Base-by-base conservation (phyloP, 129 eudicot species). In the Saussurea involucrata region DNA sequence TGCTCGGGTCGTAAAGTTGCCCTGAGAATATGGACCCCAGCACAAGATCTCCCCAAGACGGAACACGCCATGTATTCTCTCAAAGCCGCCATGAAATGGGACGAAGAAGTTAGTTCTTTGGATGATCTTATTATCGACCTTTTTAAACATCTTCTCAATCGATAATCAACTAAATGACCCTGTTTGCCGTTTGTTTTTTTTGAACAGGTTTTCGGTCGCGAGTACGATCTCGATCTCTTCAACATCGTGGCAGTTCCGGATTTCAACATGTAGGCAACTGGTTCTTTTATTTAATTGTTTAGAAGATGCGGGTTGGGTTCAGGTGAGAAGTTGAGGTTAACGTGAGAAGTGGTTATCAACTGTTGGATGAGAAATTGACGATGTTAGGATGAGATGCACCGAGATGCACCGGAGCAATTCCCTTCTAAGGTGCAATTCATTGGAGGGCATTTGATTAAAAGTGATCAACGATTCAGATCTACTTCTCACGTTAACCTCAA, bases 21-120 rank as follows among this genome's bases (percentile, higher is more conserved):
- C 4, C 88, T 95, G 10, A 84, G 94, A 69, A 95, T 95, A 71
- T 95, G 96, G 94, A 90, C 96, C 46, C 95, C 97, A 0, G 79
- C 90, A 57, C 89, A 92, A 29, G 99, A 95, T 81, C 74, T 95
- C 31, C 89, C 99, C 20, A 95, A 95, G 83, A 92, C 99, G 1
- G 90, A 70, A 28, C 99, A 95, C 83, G 99, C 99, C 11, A 92
- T 95, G 99, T 95, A 90, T 76, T 93, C 96, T 76, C 91, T 93
- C 25, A 93, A 93, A 88, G 95, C 94, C 1, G 95, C 98, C 46
- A 93, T 93, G 98, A 93, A 93, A 83, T 93, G 98, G 98, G 98
- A 93, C 71, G 98, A 93, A 81, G 97, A 95, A 66, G 99, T 95
- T 69, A 78, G 96, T 82, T 67, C 22, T 70, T 37, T 63, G 31